Conservation (phyloP, 768 basidiomycete genomes). For the Phaffia tasmanica region DNA sequence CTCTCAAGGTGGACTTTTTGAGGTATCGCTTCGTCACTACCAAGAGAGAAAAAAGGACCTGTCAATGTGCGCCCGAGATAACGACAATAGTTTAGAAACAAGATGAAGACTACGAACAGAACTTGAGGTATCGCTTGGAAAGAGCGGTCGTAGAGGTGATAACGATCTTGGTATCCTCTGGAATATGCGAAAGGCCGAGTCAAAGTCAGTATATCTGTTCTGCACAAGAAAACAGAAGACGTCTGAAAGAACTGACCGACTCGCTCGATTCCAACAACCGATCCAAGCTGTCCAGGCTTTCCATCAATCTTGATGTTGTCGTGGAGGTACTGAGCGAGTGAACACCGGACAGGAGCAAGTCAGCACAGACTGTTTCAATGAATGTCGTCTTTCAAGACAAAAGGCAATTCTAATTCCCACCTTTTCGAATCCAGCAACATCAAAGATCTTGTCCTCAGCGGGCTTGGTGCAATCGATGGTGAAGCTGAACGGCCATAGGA, state of each 20-base stretch:
- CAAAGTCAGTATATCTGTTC: not conserved
- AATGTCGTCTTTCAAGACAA: not conserved
- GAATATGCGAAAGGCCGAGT: not conserved
- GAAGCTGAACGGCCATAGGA: not conserved
- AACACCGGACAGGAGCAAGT: not conserved
- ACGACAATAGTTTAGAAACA: too few species aligned
- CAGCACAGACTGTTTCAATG: not conserved
- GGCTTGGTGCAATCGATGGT: constrained; percentile 28
- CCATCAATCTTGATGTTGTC: constrained; percentile 29
- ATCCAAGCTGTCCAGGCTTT: constrained; percentile 42
- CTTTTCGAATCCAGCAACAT: constrained; percentile 26
- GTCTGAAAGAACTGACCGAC: constrained; percentile 52
- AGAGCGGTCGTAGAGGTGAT: constrained; percentile 77
- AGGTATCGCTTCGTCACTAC: constrained; percentile 23
- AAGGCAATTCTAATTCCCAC: not conserved
- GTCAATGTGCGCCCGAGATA: not conserved
- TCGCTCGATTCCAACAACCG: constrained; percentile 70
- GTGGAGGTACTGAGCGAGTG: constrained; percentile 20
- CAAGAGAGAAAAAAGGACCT: not conserved
- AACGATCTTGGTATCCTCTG: constrained; percentile 58
- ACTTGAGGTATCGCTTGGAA: constrained; percentile 46
- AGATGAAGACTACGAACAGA: not conserved
- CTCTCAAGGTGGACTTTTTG: constrained; percentile 25
- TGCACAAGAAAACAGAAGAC: too few species aligned
- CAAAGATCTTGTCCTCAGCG: constrained; percentile 27